Evolutionary conservation across 2,329 filamentous ascomycete genomes (phyloP), one percentile per base, ranked within the genome.

Genomic region (Aspergillus clavatus): DNA sequence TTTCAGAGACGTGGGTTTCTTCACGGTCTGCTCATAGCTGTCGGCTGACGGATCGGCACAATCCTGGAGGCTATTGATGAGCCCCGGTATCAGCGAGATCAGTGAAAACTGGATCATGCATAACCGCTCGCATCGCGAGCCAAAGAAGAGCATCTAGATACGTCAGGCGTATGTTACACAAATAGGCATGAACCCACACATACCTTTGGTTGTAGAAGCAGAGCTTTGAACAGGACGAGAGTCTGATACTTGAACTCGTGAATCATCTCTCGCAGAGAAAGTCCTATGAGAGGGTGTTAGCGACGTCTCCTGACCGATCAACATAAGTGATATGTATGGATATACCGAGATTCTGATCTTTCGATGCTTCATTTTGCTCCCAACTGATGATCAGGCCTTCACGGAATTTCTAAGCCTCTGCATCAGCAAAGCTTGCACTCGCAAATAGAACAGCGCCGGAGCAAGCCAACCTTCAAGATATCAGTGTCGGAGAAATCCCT

Each of bases 101-200:
- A 98, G 79, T 35, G 91, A 93, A 72, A 97, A 98, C 68, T 98
- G 93, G 71, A 95, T 90, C 87, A 97, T 95, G 78, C 93, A 98
- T 56, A 98, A 74, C 53, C 87, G 81, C 69, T 98, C 93, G 68
- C 93, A 97, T 58, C 89, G 83, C n/a, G 91, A 89, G 51, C 93
- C 90, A 60, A 97, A 98, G 73, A 98, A 97, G 43, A 98, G 83
- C 86, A 97, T 97, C 90, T 95, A 56, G 0, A 22, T 7, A 26
- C 8, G 11, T 61, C 26, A 59, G 53, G 42, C 31, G 8, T 33
- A 8, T 46, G 14, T 47, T 37, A 12, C 23, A 19, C n/a, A 36
- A 7, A 41, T 21, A 4, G 38, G 7, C 14, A 40, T 37, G 43
- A 19, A 36, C 10, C 40, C 12, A 6, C n/a, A 21, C 46, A 39